Evolutionary conservation across 345 rosid species (phyloP).

Genomic region (Passiflora organensis): DNA sequence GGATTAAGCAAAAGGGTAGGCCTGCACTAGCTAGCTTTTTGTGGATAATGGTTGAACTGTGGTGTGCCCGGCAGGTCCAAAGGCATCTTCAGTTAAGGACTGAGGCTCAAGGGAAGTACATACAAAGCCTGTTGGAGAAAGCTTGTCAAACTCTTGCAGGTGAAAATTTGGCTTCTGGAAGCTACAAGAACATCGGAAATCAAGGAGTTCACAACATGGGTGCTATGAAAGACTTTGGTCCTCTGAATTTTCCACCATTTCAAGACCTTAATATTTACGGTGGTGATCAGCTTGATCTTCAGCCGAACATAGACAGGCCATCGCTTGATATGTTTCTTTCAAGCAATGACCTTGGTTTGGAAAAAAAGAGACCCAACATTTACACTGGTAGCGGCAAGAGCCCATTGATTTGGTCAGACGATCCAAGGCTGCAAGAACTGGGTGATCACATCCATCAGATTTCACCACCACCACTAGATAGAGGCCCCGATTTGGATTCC

Average conservation of each 20-base stretch:
- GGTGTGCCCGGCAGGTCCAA: conserved; percentile 64
- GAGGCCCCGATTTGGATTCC: conserved; percentile 38
- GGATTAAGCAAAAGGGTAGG: background rate
- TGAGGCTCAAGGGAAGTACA: conserved; percentile 98
- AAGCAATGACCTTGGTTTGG: conserved; percentile 44
- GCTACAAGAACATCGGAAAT: conserved; percentile 48
- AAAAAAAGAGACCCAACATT: conserved; percentile 67
- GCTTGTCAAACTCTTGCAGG: conserved; percentile 93
- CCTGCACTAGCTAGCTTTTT: background rate
- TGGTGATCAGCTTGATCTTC: conserved; percentile 47
- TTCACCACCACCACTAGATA: conserved; percentile 46
- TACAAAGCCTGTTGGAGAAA: conserved; percentile 92
- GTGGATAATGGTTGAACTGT: too few species aligned
- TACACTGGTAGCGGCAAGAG: conserved; percentile 57
- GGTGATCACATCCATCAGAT: conserved; percentile 39
- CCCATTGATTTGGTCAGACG: conserved; percentile 79
- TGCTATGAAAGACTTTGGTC: conserved; percentile 37
- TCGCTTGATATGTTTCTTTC: conserved; percentile 43
- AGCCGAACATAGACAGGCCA: conserved; percentile 61
- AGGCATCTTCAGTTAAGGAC: conserved; percentile 94
- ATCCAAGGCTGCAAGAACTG: conserved; percentile 53
- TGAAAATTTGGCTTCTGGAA: conserved; percentile 52
- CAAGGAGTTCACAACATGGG: conserved; percentile 43
- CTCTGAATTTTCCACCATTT: conserved; percentile 71
- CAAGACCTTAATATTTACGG: conserved; percentile 95